Percentiles rank a stretch among this genome's conserved stretches.
phyloP scores from a whole-genome alignment of 2,329 filamentous ascomycete genomes.

The Calonectria naviculata region DNA sequence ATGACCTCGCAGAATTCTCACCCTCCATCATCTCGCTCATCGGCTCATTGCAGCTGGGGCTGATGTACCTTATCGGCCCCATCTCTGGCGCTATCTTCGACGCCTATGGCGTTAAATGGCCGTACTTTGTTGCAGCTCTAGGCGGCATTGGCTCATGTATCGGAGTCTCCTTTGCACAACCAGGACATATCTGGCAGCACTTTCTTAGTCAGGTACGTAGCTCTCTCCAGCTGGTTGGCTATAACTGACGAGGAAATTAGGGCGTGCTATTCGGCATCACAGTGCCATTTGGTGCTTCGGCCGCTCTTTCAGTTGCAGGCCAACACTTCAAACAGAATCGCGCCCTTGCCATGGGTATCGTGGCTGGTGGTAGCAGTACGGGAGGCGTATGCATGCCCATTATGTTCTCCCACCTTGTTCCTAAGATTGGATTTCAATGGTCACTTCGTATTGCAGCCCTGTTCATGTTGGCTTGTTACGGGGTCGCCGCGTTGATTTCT shows the following conservation, averaged over 20 bases:
- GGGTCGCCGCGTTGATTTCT: not conserved
- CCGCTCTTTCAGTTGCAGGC: not conserved
- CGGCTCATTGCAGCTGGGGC: constrained; percentile 5
- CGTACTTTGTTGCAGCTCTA: not conserved
- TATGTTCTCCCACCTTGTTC: not conserved
- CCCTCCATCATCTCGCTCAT: constrained; percentile 3
- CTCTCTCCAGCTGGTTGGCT: no score
- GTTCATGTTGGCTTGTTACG: not conserved
- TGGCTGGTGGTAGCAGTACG: not conserved
- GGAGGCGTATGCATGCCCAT: not conserved
- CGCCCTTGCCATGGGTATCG: not conserved
- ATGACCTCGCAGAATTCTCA: constrained; percentile 4
- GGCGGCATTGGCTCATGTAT: not conserved
- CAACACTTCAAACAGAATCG: not conserved
- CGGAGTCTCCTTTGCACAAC: constrained; percentile 6
- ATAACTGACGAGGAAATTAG: not conserved
- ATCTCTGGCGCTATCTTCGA: constrained; percentile 4
- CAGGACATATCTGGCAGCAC: constrained; percentile 9
- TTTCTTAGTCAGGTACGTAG: constrained; percentile 11
- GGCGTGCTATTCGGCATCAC: not conserved
- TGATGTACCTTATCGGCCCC: not conserved
- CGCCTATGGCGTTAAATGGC: constrained; percentile 11
- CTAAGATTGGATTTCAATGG: not conserved
- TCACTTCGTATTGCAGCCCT: not conserved
- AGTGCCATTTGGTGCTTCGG: not conserved